These are phyloP conservation scores for Acanthamoeba divionensis DNA, from an alignment of 208 protist species.

Conservation along the genomic window DNA sequence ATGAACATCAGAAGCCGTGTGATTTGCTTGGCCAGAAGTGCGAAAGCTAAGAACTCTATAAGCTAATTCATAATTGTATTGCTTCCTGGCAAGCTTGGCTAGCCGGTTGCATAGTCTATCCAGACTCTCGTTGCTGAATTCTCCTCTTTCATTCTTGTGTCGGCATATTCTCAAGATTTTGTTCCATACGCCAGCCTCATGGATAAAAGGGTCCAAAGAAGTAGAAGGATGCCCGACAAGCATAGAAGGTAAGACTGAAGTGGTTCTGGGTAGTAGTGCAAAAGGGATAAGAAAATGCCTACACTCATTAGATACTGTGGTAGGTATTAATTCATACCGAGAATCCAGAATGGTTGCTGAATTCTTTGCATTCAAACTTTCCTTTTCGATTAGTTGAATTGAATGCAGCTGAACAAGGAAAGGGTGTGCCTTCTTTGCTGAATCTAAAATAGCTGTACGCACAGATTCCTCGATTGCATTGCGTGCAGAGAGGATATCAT, in stretches of 20 bases:
- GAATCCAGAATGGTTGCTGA: background rate
- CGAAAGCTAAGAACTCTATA: background rate
- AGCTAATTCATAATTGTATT: background rate
- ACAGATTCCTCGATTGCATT: background rate
- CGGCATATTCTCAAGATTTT: background rate
- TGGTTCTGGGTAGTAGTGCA: background rate
- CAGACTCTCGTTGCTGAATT: background rate
- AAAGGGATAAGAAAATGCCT: too few relatives aligned
- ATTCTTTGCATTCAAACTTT: background rate
- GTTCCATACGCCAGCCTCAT: constrained; percentile 6
- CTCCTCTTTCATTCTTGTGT: background rate
- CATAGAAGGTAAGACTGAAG: background rate
- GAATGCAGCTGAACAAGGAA: constrained; percentile 20
- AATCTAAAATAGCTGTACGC: background rate
- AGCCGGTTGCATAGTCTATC: background rate
- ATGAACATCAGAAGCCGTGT: too few relatives aligned
- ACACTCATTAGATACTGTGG: too few relatives aligned
- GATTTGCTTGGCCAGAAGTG: too few relatives aligned
- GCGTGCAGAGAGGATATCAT: background rate
- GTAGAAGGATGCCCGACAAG: background rate
- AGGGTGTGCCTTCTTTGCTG: background rate
- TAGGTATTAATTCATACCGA: too few relatives aligned
- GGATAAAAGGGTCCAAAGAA: background rate
- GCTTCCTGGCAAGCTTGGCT: constrained; percentile 24
- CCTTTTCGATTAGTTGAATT: background rate